Evolutionary conservation across 257 asterid genomes (phyloP), one percentile per base, ranked within the genome.

Genomic region (Cynanchum wilfordii): DNA sequence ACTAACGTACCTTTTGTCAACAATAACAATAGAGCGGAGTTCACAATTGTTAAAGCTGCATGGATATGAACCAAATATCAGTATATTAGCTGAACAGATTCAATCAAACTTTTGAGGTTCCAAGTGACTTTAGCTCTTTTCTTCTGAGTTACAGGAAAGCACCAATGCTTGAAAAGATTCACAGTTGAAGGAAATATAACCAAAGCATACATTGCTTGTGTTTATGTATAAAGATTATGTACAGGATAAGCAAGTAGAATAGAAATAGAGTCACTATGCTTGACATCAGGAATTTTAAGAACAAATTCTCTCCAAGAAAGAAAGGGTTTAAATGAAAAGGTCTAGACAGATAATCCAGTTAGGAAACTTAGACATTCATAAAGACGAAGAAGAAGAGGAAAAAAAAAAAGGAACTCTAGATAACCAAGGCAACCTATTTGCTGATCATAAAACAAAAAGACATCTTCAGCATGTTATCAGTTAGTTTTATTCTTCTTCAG

Each of bases 1-100:
- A 24, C n/a, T 13, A 42, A n/a, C 63, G 17, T 81, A 89, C 98
- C 98, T 82, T 84, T 73, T 87, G 75, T 94, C 97, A 49, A 89
- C 93, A 77, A 91, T 72, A 66, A 89, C 91, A 66, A 94, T 40
- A 3, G 96, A 85, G 68, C 98, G 97, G 66, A 94, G 95, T 79
- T 94, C 97, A 30, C 97, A 94, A 73, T 94, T 94, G 66, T 80
- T 85, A 74, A 87, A 94, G 65, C 98, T 94, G 96, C 84, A 83
- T 1, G 15, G 13, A 64, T 30, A 70, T 71, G 27, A 24, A 54
- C 44, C 15, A 66, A 62, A 54, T 30, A 70, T 68, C 78, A 70
- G 3, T 38, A 64, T 33, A 45, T 50, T 24, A 13, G 57, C 6
- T 42, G 58, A 38, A 69, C 19, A n/a, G 15, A 2, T 63, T 33